Percentiles rank a stretch among this genome's conserved stretches.
Conservation (phyloP, 352 stramenopile species). For the Phytopythium kandeliae region DNA sequence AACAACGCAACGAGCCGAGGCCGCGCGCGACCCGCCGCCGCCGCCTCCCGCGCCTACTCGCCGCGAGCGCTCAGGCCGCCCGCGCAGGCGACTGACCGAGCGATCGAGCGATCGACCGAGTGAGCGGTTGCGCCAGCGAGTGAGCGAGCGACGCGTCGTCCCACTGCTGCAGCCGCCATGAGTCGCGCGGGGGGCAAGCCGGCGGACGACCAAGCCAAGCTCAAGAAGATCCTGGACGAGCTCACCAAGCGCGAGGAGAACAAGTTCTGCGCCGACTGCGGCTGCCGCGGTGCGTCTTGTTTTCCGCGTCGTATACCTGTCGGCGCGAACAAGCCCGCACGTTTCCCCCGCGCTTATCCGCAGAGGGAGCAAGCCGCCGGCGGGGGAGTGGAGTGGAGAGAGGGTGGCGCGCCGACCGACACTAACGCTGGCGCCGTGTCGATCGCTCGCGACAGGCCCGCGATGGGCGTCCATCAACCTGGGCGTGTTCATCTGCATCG, state of each 20-base stretch:
- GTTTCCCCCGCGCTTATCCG: constrained; percentile 13
- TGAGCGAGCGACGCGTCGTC: no score
- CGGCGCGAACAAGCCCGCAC: constrained; percentile 7
- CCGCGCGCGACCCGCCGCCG: background rate
- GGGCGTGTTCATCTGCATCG: constrained; percentile 94
- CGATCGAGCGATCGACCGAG: background rate
- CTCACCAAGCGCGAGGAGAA: constrained; percentile 90
- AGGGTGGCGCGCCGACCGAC: no score
- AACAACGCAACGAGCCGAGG: background rate
- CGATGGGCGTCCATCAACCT: constrained; percentile 93
- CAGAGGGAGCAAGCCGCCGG: background rate
- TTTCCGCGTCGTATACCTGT: background rate
- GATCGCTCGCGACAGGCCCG: constrained; percentile 34
- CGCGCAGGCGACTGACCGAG: background rate
- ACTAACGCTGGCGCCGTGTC: no score
- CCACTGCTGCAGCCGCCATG: constrained; percentile 21
- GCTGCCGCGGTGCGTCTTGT: constrained; percentile 49
- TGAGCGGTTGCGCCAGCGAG: no score
- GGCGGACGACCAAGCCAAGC: constrained; percentile 75
- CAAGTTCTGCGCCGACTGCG: constrained; percentile 89
- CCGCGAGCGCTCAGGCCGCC: background rate
- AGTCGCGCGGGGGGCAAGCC: constrained; percentile 40
- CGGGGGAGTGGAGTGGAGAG: no score
- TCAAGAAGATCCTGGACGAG: constrained; percentile 85
- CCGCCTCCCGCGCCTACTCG: background rate